phyloP scores from a whole-genome alignment of 116 monocot species.

The Phalaenopsis hybrid region DNA sequence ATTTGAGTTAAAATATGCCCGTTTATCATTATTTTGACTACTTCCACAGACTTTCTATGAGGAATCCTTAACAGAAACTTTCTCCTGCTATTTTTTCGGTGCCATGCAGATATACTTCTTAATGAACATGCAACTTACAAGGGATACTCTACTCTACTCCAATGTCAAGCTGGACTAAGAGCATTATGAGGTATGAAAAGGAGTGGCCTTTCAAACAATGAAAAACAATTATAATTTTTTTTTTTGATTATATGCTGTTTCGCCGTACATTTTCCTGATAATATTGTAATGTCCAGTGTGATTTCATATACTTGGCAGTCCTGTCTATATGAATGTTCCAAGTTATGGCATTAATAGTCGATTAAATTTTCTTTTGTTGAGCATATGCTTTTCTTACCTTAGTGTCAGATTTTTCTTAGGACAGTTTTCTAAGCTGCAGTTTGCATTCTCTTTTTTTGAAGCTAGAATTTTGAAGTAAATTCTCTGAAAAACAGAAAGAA shows the following conservation, averaged over 20 bases:
- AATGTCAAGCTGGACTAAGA: conserved; percentile 84
- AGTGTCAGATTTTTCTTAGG: too few species aligned
- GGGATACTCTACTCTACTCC: conserved; percentile 94
- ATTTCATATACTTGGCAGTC: not conserved
- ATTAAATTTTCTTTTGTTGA: not conserved
- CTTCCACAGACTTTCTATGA: not conserved
- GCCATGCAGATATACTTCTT: conserved; percentile 52
- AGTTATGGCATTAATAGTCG: not conserved
- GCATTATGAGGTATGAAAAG: not conserved
- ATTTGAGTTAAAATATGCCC: too few species aligned
- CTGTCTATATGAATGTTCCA: not conserved
- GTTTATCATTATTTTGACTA: too few species aligned
- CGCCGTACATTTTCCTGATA: not conserved
- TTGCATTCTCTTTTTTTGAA: too few species aligned
- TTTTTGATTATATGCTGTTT: not conserved
- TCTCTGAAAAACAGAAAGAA: too few species aligned
- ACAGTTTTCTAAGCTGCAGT: too few species aligned
- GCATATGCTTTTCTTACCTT: too few species aligned
- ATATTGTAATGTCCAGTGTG: not conserved
- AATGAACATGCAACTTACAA: conserved; percentile 84
- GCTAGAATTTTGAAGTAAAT: too few species aligned
- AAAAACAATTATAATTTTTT: not conserved
- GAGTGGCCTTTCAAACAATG: not conserved
- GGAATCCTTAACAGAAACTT: not conserved
- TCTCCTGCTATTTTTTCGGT: not conserved